Conservation (phyloP, 805 yeast species). For the Lipomyces yamanashiensis region DNA sequence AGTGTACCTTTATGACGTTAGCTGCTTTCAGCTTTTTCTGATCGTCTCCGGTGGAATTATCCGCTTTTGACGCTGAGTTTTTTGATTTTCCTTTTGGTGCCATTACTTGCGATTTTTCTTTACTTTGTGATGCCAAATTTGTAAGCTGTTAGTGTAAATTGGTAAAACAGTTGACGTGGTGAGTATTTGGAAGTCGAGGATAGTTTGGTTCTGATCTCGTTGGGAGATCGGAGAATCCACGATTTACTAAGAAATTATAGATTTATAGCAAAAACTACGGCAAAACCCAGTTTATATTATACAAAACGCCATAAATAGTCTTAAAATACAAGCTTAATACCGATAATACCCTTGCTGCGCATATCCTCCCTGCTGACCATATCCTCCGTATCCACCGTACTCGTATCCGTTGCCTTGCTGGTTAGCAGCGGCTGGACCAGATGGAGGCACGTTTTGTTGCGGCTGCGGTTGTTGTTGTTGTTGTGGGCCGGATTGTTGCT, state of each 20-base stretch:
- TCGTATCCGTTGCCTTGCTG: slow-evolving; percentile 20
- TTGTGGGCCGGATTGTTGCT: background rate
- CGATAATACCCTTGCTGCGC: slow-evolving; percentile 14
- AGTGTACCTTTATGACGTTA: slow-evolving; percentile 28
- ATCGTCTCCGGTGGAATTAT: background rate
- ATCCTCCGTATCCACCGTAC: slow-evolving; percentile 4
- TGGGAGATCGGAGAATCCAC: background rate
- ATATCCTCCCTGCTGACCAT: slow-evolving; percentile 10
- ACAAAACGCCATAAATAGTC: background rate
- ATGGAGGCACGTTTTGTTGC: background rate
- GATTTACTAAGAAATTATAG: too few species aligned
- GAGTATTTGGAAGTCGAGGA: background rate
- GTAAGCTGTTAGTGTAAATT: background rate
- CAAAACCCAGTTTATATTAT: background rate
- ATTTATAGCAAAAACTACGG: background rate
- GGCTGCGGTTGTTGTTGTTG: slow-evolving; percentile 3
- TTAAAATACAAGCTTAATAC: slow-evolving; percentile 6
- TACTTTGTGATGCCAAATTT: background rate
- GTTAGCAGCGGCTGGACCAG: slow-evolving; percentile 3
- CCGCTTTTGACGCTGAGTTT: background rate
- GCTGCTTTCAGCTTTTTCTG: slow-evolving; percentile 32
- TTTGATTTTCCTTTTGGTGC: slow-evolving; percentile 8
- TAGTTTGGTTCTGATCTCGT: background rate
- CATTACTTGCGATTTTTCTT: background rate
- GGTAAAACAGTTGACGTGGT: too few species aligned